Conservation (phyloP, 225 moss, liverwort and hornwort genomes). For the Climacium dendroides region DNA sequence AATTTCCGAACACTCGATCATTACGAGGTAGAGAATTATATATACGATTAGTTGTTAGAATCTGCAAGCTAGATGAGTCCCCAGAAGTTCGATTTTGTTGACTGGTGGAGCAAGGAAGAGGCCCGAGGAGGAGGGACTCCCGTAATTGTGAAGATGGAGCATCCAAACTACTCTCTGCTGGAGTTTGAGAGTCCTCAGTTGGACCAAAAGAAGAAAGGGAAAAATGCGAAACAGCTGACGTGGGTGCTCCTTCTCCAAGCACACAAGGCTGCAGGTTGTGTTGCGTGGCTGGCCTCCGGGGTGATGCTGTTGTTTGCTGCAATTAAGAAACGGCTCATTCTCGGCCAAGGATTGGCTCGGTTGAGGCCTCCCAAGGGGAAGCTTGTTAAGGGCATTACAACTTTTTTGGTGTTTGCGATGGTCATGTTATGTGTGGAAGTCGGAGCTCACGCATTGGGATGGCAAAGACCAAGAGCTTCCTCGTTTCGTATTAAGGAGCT, state of each 20-base stretch:
- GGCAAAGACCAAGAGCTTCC: slow-evolving; percentile 17
- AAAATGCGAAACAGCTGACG: slow-evolving; percentile 64
- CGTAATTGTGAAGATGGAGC: slow-evolving; percentile 65
- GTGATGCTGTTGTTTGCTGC: slow-evolving; percentile 43
- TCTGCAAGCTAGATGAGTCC: slow-evolving; percentile 51
- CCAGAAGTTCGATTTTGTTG: slow-evolving; percentile 65
- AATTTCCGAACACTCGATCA: not conserved
- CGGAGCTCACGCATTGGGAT: slow-evolving; percentile 52
- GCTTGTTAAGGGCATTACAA: slow-evolving; percentile 42
- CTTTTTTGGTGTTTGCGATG: slow-evolving; percentile 52
- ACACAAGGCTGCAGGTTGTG: slow-evolving; percentile 57
- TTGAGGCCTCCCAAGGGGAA: slow-evolving; percentile 17
- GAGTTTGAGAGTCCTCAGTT: slow-evolving; percentile 55
- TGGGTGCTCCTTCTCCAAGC: slow-evolving; percentile 71
- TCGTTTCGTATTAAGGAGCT: not conserved
- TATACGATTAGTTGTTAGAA: not conserved
- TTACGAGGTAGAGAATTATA: not conserved
- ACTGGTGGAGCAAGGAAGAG: slow-evolving; percentile 73
- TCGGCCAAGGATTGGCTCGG: slow-evolving; percentile 37
- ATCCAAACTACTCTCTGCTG: slow-evolving; percentile 62
- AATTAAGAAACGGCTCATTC: slow-evolving; percentile 58
- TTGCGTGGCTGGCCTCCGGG: slow-evolving; percentile 57
- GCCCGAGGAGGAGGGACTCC: slow-evolving; percentile 48
- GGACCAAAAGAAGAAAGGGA: slow-evolving; percentile 28
- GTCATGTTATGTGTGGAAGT: slow-evolving; percentile 57